These are phyloP conservation scores for Puccinia hordei DNA, from an alignment of 1,284 basidiomycete species.

Conservation along the genomic window DNA sequence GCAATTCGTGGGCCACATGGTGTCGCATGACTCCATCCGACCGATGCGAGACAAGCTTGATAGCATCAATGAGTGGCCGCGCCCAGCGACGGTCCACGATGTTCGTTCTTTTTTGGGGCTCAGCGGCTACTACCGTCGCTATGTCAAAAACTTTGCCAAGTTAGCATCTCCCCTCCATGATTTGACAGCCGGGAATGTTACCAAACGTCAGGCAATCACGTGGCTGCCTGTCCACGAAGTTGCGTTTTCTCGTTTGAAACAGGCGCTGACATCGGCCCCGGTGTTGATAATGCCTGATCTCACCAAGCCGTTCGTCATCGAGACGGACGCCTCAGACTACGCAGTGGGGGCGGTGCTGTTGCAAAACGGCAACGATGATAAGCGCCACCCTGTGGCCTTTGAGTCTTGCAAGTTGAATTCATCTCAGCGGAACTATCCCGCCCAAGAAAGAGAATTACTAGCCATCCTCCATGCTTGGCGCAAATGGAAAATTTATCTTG, in stretches of 20 bases:
- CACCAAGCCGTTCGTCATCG: background rate
- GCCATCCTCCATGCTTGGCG: slow-evolving; percentile 7
- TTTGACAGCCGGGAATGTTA: background rate
- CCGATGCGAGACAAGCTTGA: slow-evolving; percentile 25
- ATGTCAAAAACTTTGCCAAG: slow-evolving; percentile 26
- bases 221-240: background rate
- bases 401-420: slow-evolving; percentile 19
- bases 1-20: background rate
- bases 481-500: slow-evolving; percentile 12
- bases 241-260: background rate
- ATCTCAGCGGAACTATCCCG: background rate
- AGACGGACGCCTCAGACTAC: slow-evolving; percentile 17
- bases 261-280: background rate
- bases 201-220: background rate
- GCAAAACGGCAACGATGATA: background rate
- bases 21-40: background rate
- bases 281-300: background rate
- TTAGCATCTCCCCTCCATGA: slow-evolving; percentile 1
- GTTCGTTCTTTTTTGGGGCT: slow-evolving; percentile 30
- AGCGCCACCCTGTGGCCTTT: slow-evolving; percentile 1
- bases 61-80: slow-evolving; percentile 16
- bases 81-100: slow-evolving; percentile 6
- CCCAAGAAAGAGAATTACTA: slow-evolving; percentile 16
- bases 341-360: background rate
- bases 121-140: slow-evolving; percentile 16